Percentiles rank a stretch among this genome's conserved stretches.
Evolutionary conservation across 805 yeast species (phyloP).

Genomic region (Debaryomyces castellii): DNA sequence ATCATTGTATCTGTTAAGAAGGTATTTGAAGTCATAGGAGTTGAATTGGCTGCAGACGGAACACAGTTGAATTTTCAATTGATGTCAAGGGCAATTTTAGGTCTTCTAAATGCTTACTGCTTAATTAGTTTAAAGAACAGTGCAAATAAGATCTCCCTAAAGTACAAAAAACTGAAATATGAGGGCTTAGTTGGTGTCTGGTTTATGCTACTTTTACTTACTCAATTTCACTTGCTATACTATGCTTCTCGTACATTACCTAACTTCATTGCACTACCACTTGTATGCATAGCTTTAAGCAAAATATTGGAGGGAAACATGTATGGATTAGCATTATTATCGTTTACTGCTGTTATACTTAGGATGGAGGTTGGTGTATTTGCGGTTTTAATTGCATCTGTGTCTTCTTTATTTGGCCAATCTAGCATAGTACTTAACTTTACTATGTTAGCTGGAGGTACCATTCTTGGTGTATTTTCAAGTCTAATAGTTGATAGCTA

Average conservation of each 20-base stretch:
- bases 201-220: slow-evolving; percentile 56
- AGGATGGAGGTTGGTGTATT: slow-evolving; percentile 69
- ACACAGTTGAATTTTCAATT: slow-evolving; percentile 51
- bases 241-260: slow-evolving; percentile 87
- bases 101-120: slow-evolving; percentile 56
- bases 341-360: slow-evolving; percentile 66
- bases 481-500: slow-evolving; percentile 63
- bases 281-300: slow-evolving; percentile 57
- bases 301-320: slow-evolving; percentile 50
- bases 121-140: slow-evolving; percentile 50
- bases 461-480: slow-evolving; percentile 46
- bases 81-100: slow-evolving; percentile 59
- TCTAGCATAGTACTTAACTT: slow-evolving; percentile 37
- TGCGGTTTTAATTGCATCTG: slow-evolving; percentile 45
- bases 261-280: slow-evolving; percentile 80
- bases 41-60: slow-evolving; percentile 12
- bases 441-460: slow-evolving; percentile 48
- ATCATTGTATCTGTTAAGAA: slow-evolving; percentile 38
- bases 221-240: slow-evolving; percentile 79
- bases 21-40: slow-evolving; percentile 17
- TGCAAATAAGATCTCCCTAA: slow-evolving; percentile 20
- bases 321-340: slow-evolving; percentile 49
- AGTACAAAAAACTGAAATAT: slow-evolving; percentile 14
- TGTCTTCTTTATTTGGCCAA: slow-evolving; percentile 48
- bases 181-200: slow-evolving; percentile 44